Evolutionary conservation across 106 monocot species (phyloP).

Genomic region (Acanthochlamys bracteata): DNA sequence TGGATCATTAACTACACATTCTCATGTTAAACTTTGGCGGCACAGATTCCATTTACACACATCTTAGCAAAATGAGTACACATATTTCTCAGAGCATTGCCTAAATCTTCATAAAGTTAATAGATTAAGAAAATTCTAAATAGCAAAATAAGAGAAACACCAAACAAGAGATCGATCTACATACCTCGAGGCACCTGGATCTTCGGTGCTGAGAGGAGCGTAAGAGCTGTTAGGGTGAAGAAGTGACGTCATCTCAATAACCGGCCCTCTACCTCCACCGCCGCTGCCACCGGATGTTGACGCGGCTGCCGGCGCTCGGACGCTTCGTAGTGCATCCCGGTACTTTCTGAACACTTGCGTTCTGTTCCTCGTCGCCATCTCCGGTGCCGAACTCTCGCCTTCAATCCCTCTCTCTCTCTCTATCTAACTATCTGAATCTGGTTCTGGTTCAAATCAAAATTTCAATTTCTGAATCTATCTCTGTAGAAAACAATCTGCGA

Average conservation of each 20-base stretch:
- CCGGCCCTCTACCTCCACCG: conserved; percentile 22
- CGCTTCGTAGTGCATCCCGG: conserved; percentile 7
- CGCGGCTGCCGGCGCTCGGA: conserved; percentile 2
- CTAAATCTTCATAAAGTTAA: too few species aligned
- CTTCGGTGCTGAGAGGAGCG: conserved; percentile 79
- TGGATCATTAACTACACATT: too few species aligned
- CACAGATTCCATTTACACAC: too few species aligned
- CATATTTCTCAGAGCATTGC: too few species aligned
- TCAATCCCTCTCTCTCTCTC: conserved; percentile 2
- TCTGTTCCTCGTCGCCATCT: conserved; percentile 9
- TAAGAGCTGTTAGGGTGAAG: conserved; percentile 61
- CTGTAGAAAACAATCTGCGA: not conserved
- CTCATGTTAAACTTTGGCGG: too few species aligned
- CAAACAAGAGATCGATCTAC: not conserved
- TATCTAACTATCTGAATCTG: not conserved
- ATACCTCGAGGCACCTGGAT: conserved; percentile 71
- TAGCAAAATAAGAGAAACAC: not conserved
- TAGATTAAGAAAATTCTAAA: not conserved
- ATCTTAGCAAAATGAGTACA: too few species aligned
- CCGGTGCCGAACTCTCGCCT: not conserved
- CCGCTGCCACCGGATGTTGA: not conserved
- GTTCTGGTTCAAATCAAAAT: not conserved
- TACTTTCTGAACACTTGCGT: conserved; percentile 4
- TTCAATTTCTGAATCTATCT: not conserved
- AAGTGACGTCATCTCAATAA: conserved; percentile 60